Evolutionary conservation across 208 protist genomes (phyloP).

Genomic region (Crithidia expoeki): DNA sequence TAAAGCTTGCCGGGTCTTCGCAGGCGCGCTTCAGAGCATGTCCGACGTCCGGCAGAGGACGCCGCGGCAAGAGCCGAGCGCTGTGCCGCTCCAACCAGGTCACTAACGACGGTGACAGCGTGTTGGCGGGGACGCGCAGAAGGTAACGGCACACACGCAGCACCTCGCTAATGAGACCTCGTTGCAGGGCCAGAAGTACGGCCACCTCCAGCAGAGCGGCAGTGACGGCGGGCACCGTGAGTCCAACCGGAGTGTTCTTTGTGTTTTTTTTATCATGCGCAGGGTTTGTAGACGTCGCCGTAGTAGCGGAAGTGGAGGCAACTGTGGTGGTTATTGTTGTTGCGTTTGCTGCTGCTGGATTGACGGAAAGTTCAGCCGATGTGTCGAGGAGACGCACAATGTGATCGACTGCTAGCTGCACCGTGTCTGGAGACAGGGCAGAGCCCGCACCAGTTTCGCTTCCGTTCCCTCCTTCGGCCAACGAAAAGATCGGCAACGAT

Average conservation of each 20-base stretch:
- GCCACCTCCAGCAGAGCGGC: conserved; percentile 67
- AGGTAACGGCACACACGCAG: conserved; percentile 68
- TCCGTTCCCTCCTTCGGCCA: conserved; percentile 47
- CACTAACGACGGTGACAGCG: conserved; percentile 42
- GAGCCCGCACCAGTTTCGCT: conserved; percentile 20
- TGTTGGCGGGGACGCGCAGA: conserved; percentile 42
- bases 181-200: conserved; percentile 73
- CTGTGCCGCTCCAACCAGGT: conserved; percentile 60
- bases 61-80: conserved; percentile 46
- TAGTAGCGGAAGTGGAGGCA: background rate
- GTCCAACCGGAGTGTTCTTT: background rate
- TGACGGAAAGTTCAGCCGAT: background rate
- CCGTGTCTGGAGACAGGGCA: conserved; percentile 50
- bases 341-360: background rate
- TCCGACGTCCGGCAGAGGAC: conserved; percentile 54
- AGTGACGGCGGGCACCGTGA: conserved; percentile 10
- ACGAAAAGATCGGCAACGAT: conserved; percentile 63
- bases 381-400: conserved; percentile 55
- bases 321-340: background rate
- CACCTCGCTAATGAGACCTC: conserved; percentile 72
- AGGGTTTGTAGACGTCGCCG: background rate
- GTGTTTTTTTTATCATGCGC: too few species aligned
- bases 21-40: conserved; percentile 53
- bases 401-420: conserved; percentile 66
- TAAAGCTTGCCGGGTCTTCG: conserved; percentile 59